Evolutionary conservation across 2,329 filamentous ascomycete genomes (phyloP).

Genomic region (Botryotinia convoluta): DNA sequence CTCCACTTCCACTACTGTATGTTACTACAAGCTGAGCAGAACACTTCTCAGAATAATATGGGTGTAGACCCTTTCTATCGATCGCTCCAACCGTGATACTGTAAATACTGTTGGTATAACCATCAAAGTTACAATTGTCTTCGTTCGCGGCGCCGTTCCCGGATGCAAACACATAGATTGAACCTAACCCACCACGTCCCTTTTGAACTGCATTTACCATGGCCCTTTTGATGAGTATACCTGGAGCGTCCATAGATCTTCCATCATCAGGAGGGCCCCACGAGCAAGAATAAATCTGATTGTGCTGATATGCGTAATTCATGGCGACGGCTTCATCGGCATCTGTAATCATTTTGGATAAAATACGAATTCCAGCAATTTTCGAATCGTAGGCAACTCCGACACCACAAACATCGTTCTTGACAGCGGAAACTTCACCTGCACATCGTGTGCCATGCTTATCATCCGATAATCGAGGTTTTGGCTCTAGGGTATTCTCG

Average conservation of each 20-base stretch:
- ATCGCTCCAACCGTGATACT: slow-evolving; percentile 95
- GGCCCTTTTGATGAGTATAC: slow-evolving; percentile 80
- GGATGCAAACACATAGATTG: slow-evolving; percentile 94
- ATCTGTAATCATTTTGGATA: slow-evolving; percentile 87
- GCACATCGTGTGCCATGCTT: slow-evolving; percentile 91
- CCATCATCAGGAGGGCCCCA: slow-evolving; percentile 97
- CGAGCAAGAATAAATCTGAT: slow-evolving; percentile 97
- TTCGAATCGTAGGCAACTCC: slow-evolving; percentile 91
- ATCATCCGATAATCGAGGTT: slow-evolving; percentile 80
- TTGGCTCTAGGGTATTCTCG: slow-evolving; percentile 74
- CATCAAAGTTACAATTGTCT: slow-evolving; percentile 99
- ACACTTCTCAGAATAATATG: slow-evolving; percentile 94
- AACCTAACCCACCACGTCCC: slow-evolving; percentile 78
- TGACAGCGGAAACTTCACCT: slow-evolving; percentile 88
- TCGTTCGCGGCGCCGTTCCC: slow-evolving; percentile 84
- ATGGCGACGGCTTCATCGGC: slow-evolving; percentile 88
- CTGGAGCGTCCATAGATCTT: slow-evolving; percentile 87
- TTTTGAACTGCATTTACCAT: slow-evolving; percentile 92
- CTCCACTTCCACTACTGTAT: slow-evolving; percentile 86
- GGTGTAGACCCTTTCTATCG: slow-evolving; percentile 81
- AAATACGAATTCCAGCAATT: slow-evolving; percentile 86
- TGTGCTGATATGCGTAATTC: slow-evolving; percentile 88
- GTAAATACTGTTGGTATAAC: slow-evolving; percentile 99
- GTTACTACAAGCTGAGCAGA: slow-evolving; percentile 94
- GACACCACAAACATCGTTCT: slow-evolving; percentile 91